Percentiles rank a stretch among this genome's conserved stretches.
phyloP scores from a whole-genome alignment of 2,329 filamentous ascomycete species.

The Talaromyces piceae region DNA sequence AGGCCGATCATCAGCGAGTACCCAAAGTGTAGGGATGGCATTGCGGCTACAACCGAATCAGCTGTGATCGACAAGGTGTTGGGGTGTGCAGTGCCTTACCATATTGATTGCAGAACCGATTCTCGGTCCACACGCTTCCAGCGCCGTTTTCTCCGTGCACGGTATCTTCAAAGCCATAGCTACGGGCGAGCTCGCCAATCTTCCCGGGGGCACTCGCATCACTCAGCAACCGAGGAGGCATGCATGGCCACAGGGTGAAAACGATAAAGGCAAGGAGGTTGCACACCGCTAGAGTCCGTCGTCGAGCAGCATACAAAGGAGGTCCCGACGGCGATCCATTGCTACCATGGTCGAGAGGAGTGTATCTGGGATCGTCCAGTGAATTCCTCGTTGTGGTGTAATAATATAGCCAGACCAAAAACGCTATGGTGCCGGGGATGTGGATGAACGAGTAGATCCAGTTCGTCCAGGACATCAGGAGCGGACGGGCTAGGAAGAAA shows the following conservation, averaged over 20 bases:
- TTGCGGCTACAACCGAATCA: conserved; percentile 47
- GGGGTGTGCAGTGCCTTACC: conserved; percentile 47
- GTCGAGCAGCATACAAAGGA: conserved; percentile 47
- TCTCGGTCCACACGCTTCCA: conserved; percentile 64
- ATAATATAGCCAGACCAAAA: conserved; percentile 60
- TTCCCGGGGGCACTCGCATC: conserved; percentile 48
- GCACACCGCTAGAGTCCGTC: conserved; percentile 51
- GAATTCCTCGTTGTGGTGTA: conserved; percentile 58
- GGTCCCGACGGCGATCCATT: conserved; percentile 42
- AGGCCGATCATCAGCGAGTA: conserved; percentile 67
- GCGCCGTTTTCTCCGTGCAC: conserved; percentile 52
- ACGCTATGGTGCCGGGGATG: conserved; percentile 68
- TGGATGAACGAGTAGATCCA: conserved; percentile 70
- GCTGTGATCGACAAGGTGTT: neutral
- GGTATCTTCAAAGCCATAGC: conserved; percentile 53
- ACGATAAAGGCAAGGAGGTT: conserved; percentile 54
- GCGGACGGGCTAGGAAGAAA: conserved; percentile 48
- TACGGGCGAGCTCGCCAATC: conserved; percentile 52
- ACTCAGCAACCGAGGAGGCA: conserved; percentile 52
- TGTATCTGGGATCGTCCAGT: conserved; percentile 16
- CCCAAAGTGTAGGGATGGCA: conserved; percentile 69
- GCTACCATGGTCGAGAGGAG: conserved; percentile 20
- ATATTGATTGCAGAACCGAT: conserved; percentile 69
- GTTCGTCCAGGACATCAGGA: conserved; percentile 61
- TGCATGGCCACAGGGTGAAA: conserved; percentile 54